phyloP scores from a whole-genome alignment of 441 rosid genomes.

The Melianthus villosus region DNA sequence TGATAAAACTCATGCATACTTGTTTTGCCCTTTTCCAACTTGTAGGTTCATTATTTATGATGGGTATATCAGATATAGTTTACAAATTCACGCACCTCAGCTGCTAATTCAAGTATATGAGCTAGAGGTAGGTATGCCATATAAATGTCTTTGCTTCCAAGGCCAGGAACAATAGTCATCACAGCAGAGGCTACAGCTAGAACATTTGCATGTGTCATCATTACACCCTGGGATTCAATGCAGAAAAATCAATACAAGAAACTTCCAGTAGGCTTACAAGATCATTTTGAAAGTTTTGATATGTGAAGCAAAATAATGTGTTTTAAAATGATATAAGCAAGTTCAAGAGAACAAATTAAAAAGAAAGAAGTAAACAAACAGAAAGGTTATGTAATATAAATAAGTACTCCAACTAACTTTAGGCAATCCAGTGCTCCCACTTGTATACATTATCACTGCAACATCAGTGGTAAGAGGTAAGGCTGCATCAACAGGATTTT shows the following conservation, averaged over 20 bases:
- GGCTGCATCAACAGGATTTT: conserved; percentile 45
- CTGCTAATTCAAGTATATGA: conserved; percentile 89
- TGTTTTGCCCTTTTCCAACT: too few relatives aligned
- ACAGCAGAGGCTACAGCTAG: conserved; percentile 86
- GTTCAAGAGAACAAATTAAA: too few relatives aligned
- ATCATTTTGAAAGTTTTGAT: background rate
- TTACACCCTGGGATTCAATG: conserved; percentile 56
- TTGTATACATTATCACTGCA: conserved; percentile 96
- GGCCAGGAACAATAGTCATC: conserved; percentile 76
- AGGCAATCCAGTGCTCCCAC: conserved; percentile 93
- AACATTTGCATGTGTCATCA: conserved; percentile 95
- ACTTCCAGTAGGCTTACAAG: conserved; percentile 1
- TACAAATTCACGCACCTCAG: conserved; percentile 41
- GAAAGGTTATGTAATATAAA: conserved; percentile 1
- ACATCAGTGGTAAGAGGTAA: conserved; percentile 66
- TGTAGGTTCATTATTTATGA: too few relatives aligned
- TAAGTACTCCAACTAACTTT: conserved; percentile 41
- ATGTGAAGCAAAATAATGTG: too few relatives aligned
- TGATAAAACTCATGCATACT: too few relatives aligned
- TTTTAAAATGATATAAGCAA: too few relatives aligned
- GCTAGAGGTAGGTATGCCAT: conserved; percentile 89
- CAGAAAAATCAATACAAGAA: conserved; percentile 3
- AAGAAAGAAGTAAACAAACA: too few relatives aligned
- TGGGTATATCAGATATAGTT: too few relatives aligned
- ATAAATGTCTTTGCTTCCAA: conserved; percentile 69